Evolutionary conservation across 805 yeast genomes (phyloP).

Genomic region (Lipomyces starkeyi): DNA sequence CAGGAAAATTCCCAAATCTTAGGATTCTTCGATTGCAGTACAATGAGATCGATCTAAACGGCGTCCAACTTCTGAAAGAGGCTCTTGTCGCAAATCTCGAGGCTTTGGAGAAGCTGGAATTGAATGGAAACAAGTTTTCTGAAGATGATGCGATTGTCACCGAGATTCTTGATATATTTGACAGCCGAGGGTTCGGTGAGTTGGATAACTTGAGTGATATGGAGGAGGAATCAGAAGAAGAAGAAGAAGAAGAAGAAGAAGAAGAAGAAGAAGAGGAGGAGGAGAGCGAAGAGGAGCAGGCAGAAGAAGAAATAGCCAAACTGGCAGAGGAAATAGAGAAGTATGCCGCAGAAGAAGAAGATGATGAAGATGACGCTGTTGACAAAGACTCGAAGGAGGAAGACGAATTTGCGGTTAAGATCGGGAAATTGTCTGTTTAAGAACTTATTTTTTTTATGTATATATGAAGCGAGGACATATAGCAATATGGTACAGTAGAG

Average conservation of each 20-base stretch:
- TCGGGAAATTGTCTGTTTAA: constrained; percentile 56
- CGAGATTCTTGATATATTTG: constrained; percentile 65
- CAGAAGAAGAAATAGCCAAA: constrained; percentile 49
- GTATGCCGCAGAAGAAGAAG: constrained; percentile 50
- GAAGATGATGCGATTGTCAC: constrained; percentile 81
- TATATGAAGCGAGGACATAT: background rate
- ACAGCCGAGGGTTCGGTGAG: constrained; percentile 76
- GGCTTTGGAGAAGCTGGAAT: constrained; percentile 68
- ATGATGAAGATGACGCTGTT: constrained; percentile 51
- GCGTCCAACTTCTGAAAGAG: constrained; percentile 63
- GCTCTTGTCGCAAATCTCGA: constrained; percentile 63
- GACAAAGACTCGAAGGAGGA: constrained; percentile 52
- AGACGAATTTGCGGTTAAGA: constrained; percentile 54
- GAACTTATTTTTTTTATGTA: background rate
- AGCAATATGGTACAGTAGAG: constrained; percentile 2
- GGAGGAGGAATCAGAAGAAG: constrained; percentile 79
- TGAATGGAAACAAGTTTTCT: constrained; percentile 91
- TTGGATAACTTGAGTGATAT: constrained; percentile 93
- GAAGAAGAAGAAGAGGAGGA: constrained; percentile 64
- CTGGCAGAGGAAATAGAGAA: constrained; percentile 56
- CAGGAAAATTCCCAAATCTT: constrained; percentile 51
- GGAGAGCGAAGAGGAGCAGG: constrained; percentile 49
- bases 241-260: constrained; percentile 68
- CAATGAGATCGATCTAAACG: constrained; percentile 77
- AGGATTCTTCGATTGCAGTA: constrained; percentile 76